phyloP scores from a whole-genome alignment of 2,329 filamentous ascomycete species.

The Fusarium metavorans region DNA sequence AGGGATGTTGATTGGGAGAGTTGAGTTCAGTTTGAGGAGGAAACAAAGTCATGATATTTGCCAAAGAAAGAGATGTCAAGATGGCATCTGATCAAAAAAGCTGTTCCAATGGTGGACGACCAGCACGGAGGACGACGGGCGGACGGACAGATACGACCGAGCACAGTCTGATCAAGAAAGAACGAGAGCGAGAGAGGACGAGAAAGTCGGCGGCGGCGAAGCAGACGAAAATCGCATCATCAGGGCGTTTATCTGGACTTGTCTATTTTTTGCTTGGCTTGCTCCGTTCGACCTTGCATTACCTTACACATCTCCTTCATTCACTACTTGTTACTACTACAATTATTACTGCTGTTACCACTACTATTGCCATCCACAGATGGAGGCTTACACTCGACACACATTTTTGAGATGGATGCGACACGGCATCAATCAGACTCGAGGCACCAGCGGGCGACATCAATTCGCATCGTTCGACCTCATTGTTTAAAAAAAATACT shows the following conservation, averaged over 20 bases:
- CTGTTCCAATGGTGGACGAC: conserved; percentile 26
- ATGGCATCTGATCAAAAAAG: conserved; percentile 12
- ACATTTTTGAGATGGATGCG: not conserved
- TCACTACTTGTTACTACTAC: conserved; percentile 39
- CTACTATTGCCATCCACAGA: conserved; percentile 17
- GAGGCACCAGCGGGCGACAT: not conserved
- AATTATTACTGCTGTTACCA: conserved; percentile 37
- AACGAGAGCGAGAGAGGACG: not conserved
- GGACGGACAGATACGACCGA: conserved; percentile 18
- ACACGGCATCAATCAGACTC: not conserved
- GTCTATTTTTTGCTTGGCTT: conserved; percentile 19
- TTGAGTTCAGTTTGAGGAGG: conserved; percentile 31
- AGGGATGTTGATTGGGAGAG: conserved; percentile 33
- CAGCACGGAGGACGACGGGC: conserved; percentile 25
- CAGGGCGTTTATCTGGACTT: conserved; percentile 38
- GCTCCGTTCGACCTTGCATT: conserved; percentile 37
- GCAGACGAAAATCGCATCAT: conserved; percentile 36
- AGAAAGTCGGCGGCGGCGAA: not conserved
- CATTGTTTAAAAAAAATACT: not conserved
- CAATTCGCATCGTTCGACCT: not conserved
- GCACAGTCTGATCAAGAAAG: conserved; percentile 22
- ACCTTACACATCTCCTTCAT: conserved; percentile 40
- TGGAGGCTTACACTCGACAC: conserved; percentile 8
- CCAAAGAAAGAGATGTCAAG: conserved; percentile 1
- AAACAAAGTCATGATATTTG: conserved; percentile 5